These are phyloP conservation scores for Ogataea polymorpha DNA, from an alignment of 805 yeast genomes.

Conservation along the genomic window DNA sequence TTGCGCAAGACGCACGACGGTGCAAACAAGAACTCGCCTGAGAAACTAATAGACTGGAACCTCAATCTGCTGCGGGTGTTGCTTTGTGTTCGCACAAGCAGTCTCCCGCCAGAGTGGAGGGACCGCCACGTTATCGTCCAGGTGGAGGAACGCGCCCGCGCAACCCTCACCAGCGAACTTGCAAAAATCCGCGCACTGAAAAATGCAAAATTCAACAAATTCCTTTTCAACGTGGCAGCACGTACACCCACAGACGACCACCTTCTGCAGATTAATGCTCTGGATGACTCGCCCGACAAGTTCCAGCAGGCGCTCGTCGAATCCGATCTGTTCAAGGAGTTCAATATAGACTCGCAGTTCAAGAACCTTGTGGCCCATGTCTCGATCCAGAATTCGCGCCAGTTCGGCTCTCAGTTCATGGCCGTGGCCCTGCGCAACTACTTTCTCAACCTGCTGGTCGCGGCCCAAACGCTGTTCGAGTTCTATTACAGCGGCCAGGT, in stretches of 20 bases:
- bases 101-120: conserved; percentile 12
- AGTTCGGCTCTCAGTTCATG: conserved; percentile 37
- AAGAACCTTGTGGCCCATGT: conserved; percentile 47
- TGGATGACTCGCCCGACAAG: conserved; percentile 22
- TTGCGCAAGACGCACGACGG: conserved; percentile 9
- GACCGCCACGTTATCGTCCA: conserved; percentile 14
- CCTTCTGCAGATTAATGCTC: conserved; percentile 3
- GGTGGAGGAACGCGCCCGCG: conserved; percentile 16
- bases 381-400: conserved; percentile 45
- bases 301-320: conserved; percentile 36
- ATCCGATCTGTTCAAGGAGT: conserved; percentile 47
- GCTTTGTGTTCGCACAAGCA: conserved; percentile 34
- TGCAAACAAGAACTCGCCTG: conserved; percentile 27
- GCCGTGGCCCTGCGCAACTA: conserved; percentile 48
- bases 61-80: conserved; percentile 48
- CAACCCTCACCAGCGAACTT: conserved; percentile 23
- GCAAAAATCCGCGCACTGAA: conserved; percentile 16
- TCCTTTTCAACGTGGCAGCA: conserved; percentile 15
- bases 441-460: conserved; percentile 51
- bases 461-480: conserved; percentile 52
- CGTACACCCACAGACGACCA: conserved; percentile 2
- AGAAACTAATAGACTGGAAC: conserved; percentile 49
- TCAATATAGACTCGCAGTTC: conserved; percentile 42
- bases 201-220: conserved; percentile 13
- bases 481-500: conserved; percentile 36